These are phyloP conservation scores for Metarhizium anisopliae DNA, from an alignment of 2,329 filamentous ascomycete genomes.

Conservation along the genomic window DNA sequence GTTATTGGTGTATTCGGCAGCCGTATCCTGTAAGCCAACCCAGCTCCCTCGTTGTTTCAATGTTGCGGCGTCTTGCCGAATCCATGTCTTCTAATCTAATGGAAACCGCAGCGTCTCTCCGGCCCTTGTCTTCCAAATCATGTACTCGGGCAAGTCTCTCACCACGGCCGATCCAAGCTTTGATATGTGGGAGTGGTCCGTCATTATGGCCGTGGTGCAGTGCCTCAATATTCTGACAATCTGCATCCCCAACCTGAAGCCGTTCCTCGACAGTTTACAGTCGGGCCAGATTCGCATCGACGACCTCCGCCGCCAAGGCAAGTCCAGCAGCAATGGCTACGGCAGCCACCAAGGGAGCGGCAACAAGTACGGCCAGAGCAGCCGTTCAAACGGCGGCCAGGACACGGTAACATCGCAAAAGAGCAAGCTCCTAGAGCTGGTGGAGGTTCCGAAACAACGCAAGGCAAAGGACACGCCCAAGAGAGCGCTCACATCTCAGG, in stretches of 20 bases:
- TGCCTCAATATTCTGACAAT: conserved; percentile 18
- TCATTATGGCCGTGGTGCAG: conserved; percentile 17
- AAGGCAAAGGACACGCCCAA: background rate
- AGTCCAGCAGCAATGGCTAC: conserved; percentile 15
- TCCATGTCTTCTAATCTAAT: too few relatives aligned
- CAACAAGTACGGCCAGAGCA: conserved; percentile 11
- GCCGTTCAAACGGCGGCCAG: background rate
- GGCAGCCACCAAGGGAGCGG: conserved; percentile 9
- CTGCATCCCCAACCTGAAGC: conserved; percentile 20
- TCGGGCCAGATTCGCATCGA: conserved; percentile 20
- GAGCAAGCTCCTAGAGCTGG: conserved; percentile 11
- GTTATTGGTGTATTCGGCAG: conserved; percentile 22
- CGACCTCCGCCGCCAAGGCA: conserved; percentile 18
- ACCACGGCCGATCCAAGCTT: conserved; percentile 14
- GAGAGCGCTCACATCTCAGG: background rate
- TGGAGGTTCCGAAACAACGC: conserved; percentile 5
- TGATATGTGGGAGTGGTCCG: conserved; percentile 14
- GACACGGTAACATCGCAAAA: conserved; percentile 4
- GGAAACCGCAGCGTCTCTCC: conserved; percentile 14
- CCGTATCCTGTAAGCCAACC: conserved; percentile 17
- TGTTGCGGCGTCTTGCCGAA: too few relatives aligned
- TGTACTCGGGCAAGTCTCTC: conserved; percentile 15
- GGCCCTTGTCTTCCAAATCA: conserved; percentile 17
- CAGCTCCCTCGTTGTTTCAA: background rate
- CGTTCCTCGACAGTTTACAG: conserved; percentile 19